Percentiles rank a stretch among this genome's conserved stretches.
Conservation (phyloP, 2,329 filamentous ascomycete species). For the Sarocladium brachiariae region DNA sequence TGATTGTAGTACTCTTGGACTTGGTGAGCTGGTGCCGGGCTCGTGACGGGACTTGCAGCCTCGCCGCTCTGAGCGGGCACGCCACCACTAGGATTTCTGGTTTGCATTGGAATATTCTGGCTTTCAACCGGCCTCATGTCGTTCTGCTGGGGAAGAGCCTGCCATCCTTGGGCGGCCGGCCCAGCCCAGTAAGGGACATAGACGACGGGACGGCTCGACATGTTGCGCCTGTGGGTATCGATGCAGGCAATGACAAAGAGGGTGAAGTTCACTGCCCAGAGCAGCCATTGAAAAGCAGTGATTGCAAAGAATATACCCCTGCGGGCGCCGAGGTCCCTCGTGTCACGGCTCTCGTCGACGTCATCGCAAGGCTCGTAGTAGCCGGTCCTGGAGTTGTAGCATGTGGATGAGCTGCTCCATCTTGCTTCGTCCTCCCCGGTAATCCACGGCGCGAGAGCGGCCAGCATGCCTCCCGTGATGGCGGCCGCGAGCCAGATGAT, state of each 20-base stretch:
- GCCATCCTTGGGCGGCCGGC: conserved; percentile 22
- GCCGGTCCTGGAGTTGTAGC: conserved; percentile 12
- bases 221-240: conserved; percentile 27
- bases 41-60: not conserved
- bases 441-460: conserved; percentile 11
- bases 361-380: conserved; percentile 10
- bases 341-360: conserved; percentile 8
- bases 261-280: conserved; percentile 27
- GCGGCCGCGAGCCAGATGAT: conserved; percentile 32
- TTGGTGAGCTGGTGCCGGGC: not conserved
- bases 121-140: not conserved
- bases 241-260: conserved; percentile 34
- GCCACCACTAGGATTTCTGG: not conserved
- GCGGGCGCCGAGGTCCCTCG: conserved; percentile 10
- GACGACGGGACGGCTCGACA: conserved; percentile 18
- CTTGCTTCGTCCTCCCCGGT: conserved; percentile 1
- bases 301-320: conserved; percentile 15
- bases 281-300: conserved; percentile 18
- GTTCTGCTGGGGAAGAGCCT: conserved; percentile 18
- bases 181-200: conserved; percentile 22
- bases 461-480: conserved; percentile 19
- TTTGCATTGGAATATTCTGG: conserved; percentile 4
- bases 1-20: conserved; percentile 10
- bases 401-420: conserved; percentile 11
- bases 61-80: not conserved